Evolutionary conservation across 1,284 basidiomycete genomes (phyloP).

Genomic region (Ganoderma sinense): DNA sequence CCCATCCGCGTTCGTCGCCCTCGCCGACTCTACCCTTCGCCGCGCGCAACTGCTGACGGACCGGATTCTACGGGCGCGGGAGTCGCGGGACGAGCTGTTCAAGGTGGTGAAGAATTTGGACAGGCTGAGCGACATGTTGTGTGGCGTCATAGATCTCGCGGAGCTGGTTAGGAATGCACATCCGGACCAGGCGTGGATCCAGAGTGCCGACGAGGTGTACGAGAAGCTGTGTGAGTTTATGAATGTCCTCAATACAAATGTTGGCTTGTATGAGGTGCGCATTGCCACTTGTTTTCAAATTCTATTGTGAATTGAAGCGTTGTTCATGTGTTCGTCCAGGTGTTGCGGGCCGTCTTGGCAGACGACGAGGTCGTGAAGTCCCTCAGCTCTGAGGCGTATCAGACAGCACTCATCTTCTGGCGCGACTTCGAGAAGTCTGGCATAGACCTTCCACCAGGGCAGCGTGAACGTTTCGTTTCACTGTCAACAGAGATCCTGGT

Average conservation of each 20-base stretch:
- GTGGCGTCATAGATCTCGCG: slow-evolving; percentile 95
- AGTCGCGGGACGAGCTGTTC: slow-evolving; percentile 75
- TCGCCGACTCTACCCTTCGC: slow-evolving; percentile 75
- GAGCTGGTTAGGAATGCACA: slow-evolving; percentile 95
- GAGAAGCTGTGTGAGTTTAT: slow-evolving; percentile 95
- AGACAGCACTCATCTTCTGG: slow-evolving; percentile 94
- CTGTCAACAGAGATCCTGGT: slow-evolving; percentile 93
- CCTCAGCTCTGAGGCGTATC: slow-evolving; percentile 72
- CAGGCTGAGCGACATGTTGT: slow-evolving; percentile 93
- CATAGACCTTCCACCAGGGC: slow-evolving; percentile 84
- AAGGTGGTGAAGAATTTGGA: slow-evolving; percentile 95
- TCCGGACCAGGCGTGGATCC: slow-evolving; percentile 86
- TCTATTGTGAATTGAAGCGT: slow-evolving; percentile 10
- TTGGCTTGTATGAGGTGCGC: slow-evolving; percentile 89
- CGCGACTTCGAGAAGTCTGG: slow-evolving; percentile 98
- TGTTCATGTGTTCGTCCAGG: slow-evolving; percentile 46
- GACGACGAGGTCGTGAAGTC: slow-evolving; percentile 68
- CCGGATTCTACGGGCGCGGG: slow-evolving; percentile 71
- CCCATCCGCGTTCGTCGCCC: slow-evolving; percentile 66
- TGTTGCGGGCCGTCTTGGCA: slow-evolving; percentile 68
- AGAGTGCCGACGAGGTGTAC: slow-evolving; percentile 88
- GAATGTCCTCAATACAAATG: slow-evolving; percentile 97
- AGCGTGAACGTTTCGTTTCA: slow-evolving; percentile 86
- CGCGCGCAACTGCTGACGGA: slow-evolving; percentile 80
- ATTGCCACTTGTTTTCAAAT: slow-evolving; percentile 14